Evolutionary conservation across 352 stramenopile species (phyloP).

Genomic region (Phytophthora rubi): DNA sequence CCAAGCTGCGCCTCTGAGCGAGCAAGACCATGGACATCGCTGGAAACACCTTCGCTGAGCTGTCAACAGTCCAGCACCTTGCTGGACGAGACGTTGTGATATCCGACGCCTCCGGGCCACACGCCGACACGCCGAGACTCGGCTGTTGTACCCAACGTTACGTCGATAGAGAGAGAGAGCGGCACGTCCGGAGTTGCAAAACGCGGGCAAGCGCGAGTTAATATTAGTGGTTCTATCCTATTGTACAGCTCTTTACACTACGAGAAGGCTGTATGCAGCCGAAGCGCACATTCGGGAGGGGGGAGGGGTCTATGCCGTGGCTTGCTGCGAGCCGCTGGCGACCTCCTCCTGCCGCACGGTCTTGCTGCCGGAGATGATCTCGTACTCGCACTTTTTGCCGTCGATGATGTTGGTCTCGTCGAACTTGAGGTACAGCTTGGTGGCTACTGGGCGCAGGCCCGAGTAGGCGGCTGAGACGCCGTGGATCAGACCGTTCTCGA

Average conservation of each 20-base stretch:
- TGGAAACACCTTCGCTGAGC: no score
- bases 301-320: slow-evolving; percentile 19
- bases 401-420: slow-evolving; percentile 81
- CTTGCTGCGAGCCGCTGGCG: slow-evolving; percentile 20
- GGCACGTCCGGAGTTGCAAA: slow-evolving; percentile 9
- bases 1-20: neutral
- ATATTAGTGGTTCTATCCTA: slow-evolving; percentile 63
- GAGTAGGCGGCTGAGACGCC: slow-evolving; percentile 76
- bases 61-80: neutral
- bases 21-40: no score
- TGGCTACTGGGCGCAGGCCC: slow-evolving; percentile 51
- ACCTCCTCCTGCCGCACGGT: slow-evolving; percentile 41
- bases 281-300: neutral
- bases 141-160: slow-evolving; percentile 22
- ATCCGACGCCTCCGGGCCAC: neutral
- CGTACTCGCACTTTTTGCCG: slow-evolving; percentile 67
- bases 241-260: slow-evolving; percentile 58
- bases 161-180: neutral
- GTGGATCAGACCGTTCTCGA: slow-evolving; percentile 67
- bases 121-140: neutral
- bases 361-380: slow-evolving; percentile 74
- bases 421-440: slow-evolving; percentile 83
- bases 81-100: neutral
- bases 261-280: slow-evolving; percentile 32
- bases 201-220: slow-evolving; percentile 36